These are phyloP conservation scores for Naegleria lovaniensis DNA, from an alignment of 208 protist species.

Conservation along the genomic window DNA sequence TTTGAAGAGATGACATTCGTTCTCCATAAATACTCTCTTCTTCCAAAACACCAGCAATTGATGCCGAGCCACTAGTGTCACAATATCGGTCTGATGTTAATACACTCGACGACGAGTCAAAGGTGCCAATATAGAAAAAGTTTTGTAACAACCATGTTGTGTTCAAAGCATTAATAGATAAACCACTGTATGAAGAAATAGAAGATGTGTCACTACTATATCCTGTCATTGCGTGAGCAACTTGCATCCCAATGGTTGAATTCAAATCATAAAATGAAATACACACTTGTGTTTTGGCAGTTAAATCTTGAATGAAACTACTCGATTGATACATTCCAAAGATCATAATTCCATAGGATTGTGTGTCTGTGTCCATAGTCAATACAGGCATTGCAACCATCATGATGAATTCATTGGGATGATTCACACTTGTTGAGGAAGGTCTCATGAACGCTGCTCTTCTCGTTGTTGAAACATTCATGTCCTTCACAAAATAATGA, in stretches of 20 bases:
- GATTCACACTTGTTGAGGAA: background rate
- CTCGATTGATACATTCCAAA: background rate
- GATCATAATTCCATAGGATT: background rate
- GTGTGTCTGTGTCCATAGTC: background rate
- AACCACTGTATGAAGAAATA: background rate
- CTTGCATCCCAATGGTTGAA: background rate
- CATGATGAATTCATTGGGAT: background rate
- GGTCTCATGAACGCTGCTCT: background rate
- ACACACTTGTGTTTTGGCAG: background rate
- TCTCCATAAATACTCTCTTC: background rate
- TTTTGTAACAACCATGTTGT: background rate
- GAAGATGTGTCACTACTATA: background rate
- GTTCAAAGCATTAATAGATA: background rate
- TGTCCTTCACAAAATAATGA: background rate
- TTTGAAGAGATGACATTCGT: background rate
- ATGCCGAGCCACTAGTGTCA: background rate
- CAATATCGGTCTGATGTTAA: background rate
- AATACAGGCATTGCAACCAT: background rate
- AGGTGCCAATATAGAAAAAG: background rate
- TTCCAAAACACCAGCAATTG: background rate
- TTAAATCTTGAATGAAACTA: background rate
- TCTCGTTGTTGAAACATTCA: background rate
- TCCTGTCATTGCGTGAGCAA: background rate
- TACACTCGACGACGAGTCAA: background rate
- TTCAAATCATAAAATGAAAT: background rate